Evolutionary conservation across 139 green algal genomes (phyloP).

Genomic region (Ostreobium quekettii): DNA sequence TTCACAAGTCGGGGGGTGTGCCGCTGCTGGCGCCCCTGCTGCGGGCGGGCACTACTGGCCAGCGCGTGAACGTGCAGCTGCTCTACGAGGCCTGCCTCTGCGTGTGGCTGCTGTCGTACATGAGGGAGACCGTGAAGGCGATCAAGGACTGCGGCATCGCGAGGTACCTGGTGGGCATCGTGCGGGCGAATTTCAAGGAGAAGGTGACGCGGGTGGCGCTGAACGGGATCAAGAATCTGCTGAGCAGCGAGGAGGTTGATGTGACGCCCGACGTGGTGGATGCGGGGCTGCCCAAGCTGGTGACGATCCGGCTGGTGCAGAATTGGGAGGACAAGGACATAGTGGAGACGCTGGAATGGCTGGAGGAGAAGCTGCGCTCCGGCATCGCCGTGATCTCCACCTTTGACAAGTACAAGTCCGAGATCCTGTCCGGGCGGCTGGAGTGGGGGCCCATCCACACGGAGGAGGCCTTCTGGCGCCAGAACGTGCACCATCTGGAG

Average conservation of each 20-base stretch:
- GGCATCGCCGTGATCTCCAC: conserved; percentile 62
- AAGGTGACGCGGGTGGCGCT: conserved; percentile 89
- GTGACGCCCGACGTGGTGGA: conserved; percentile 69
- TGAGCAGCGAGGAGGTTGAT: conserved; percentile 32
- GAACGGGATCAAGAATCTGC: conserved; percentile 73
- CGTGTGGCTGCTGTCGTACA: conserved; percentile 86
- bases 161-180: conserved; percentile 72
- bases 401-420: conserved; percentile 78
- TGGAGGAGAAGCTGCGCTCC: conserved; percentile 64
- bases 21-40: conserved; percentile 61
- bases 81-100: conserved; percentile 88
- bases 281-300: conserved; percentile 63
- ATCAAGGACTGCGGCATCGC: conserved; percentile 51
- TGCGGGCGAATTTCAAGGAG: conserved; percentile 74
- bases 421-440: conserved; percentile 66
- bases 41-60: conserved; percentile 27
- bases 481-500: conserved; percentile 80
- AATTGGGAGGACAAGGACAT: conserved; percentile 86
- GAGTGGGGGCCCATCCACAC: conserved; percentile 84
- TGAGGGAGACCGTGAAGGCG: conserved; percentile 46
- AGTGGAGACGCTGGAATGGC: conserved; percentile 52
- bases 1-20: conserved; percentile 43
- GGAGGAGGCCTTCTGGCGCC: conserved; percentile 52
- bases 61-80: conserved; percentile 68
- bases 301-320: conserved; percentile 53